Evolutionary conservation across 2,329 filamentous ascomycete genomes (phyloP).

Genomic region (Pestalotiopsis sp.): DNA sequence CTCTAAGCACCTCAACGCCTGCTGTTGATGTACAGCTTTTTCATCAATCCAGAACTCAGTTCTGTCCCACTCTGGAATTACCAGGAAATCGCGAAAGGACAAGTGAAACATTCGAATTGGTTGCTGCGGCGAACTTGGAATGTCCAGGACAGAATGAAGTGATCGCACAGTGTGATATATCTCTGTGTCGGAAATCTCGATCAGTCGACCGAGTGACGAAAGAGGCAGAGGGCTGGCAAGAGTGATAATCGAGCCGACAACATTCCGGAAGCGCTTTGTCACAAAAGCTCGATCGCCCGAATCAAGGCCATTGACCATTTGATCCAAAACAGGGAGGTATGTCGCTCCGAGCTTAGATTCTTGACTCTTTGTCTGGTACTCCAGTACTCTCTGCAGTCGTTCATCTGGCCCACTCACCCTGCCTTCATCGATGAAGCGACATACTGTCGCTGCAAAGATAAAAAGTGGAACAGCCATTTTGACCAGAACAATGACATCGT

Average conservation of each 20-base stretch:
- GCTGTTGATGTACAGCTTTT: not conserved
- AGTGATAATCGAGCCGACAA: not conserved
- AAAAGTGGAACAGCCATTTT: slow-evolving; percentile 36
- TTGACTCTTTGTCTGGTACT: not conserved
- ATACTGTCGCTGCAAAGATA: slow-evolving; percentile 37
- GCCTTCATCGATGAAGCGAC: slow-evolving; percentile 28
- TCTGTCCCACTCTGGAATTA: not conserved
- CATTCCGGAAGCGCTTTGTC: not conserved
- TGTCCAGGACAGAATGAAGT: slow-evolving; percentile 6
- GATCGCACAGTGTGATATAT: not conserved
- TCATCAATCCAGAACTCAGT: slow-evolving; percentile 9
- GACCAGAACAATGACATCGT: not conserved
- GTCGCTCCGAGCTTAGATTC: not conserved
- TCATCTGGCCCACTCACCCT: not conserved
- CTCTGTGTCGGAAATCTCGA: not conserved
- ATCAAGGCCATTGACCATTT: not conserved
- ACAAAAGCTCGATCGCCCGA: not conserved
- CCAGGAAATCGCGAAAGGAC: slow-evolving; percentile 13
- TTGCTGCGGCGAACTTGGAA: not conserved
- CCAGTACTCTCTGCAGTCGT: not conserved
- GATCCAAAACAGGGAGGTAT: slow-evolving; percentile 1
- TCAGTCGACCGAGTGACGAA: not conserved
- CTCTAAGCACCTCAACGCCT: not conserved
- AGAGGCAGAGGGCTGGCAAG: not conserved
- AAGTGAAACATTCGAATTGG: slow-evolving; percentile 2